These are phyloP conservation scores for Pilobolus umbonatus DNA, from an alignment of 192 early-diverging fungal species.

Conservation along the genomic window DNA sequence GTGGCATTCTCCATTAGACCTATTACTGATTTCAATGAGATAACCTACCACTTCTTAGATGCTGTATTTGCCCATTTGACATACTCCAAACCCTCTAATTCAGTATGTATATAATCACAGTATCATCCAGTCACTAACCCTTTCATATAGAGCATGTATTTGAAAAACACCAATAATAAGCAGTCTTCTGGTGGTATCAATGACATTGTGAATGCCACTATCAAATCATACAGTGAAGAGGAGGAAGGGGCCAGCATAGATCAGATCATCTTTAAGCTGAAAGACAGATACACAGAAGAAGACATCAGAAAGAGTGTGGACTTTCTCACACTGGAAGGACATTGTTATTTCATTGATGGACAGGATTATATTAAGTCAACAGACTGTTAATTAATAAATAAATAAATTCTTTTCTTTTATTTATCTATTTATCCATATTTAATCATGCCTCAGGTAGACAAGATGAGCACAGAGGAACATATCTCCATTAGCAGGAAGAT, in stretches of 20 bases:
- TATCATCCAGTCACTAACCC: too few species aligned
- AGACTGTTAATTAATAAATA: slow-evolving; percentile 6
- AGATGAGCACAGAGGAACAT: slow-evolving; percentile 48
- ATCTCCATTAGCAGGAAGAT: slow-evolving; percentile 54
- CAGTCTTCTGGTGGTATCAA: slow-evolving; percentile 3
- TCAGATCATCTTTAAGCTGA: slow-evolving; percentile 29
- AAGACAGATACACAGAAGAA: neutral
- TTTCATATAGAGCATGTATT: too few species aligned
- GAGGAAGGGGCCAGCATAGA: slow-evolving; percentile 46
- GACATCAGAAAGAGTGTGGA: slow-evolving; percentile 39
- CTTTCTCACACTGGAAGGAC: slow-evolving; percentile 57
- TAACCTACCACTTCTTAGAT: slow-evolving; percentile 72
- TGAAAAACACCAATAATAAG: too few species aligned
- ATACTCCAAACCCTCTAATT: slow-evolving; percentile 38
- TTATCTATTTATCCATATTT: neutral
- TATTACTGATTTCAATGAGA: slow-evolving; percentile 69
- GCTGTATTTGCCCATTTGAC: slow-evolving; percentile 60
- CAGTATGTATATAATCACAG: too few species aligned
- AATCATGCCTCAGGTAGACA: slow-evolving; percentile 38
- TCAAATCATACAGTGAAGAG: slow-evolving; percentile 9
- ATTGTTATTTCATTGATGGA: slow-evolving; percentile 64
- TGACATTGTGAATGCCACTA: slow-evolving; percentile 16
- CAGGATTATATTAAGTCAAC: slow-evolving; percentile 57
- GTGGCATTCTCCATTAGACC: slow-evolving; percentile 54
- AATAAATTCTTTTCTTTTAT: slow-evolving; percentile 1